Base-by-base conservation (phyloP, 2,329 filamentous ascomycete genomes). In the Chrysosporium keratinophilum region DNA sequence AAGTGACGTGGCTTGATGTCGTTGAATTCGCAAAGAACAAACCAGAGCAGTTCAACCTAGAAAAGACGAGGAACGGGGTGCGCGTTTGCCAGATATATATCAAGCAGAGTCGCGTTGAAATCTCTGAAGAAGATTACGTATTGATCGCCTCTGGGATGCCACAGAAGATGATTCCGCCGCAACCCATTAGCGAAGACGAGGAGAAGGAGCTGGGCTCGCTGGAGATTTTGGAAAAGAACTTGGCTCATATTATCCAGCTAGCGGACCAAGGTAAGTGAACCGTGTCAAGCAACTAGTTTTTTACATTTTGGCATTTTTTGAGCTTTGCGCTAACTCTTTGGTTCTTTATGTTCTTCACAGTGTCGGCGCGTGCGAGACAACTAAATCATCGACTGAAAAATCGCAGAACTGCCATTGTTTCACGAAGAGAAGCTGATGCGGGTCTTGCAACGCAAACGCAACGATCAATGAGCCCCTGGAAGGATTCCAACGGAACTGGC, bases 41-140 rank as follows among this genome's bases (percentile, higher is more conserved):
- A 58, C 86, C 88, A 0, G 78, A 81, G 59, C 86, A 91, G 53
- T 93, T 94, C 68, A 78, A 81, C 34, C 72, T 94, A 50, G 82
- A 81, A 52, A 81, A 85, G 54, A 78, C 79, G 57, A 76, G 80
- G 43, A 84, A 87, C 59, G 85, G 85, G 17, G 73, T 79, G 51
- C 79, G 84, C 45, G 82, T 85, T 51, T 94, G 88, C 65, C 86
- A 88, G 58, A 93, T 95, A 67, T 82, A 83, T 64, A 83, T 88
- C 59, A 89, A 89, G 64, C 86, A 89, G 57, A 79, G 84, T 59
- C 80, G 86, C 46, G 84, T 94, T 7, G 87, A 95, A 71, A 91
- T 95, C 57, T 83, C 82, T 15, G 88, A 94, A 67, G 88, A 94
- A 66, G 88, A 95, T 65, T 95, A 84, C 76, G 79, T 89, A 41